Evolutionary conservation across 495 filamentous ascomycete species (phyloP).

Genomic region (Aspergillus sclerotioniger): DNA sequence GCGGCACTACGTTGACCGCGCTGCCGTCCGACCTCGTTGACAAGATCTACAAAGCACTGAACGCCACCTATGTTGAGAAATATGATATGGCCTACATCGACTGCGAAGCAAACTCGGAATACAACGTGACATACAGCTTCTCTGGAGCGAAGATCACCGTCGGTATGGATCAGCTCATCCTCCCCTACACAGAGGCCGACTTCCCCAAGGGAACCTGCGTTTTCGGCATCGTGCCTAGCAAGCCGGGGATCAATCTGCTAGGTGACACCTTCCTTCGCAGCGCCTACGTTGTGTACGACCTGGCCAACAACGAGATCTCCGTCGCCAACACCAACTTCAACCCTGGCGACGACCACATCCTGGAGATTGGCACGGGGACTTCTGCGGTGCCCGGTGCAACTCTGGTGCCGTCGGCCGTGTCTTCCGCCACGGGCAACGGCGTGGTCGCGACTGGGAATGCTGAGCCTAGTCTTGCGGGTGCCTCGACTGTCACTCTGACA

Average conservation of each 20-base stretch:
- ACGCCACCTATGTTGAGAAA: slow-evolving; percentile 56
- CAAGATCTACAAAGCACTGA: slow-evolving; percentile 58
- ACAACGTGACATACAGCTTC: slow-evolving; percentile 67
- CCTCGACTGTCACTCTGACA: neutral
- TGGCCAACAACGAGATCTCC: slow-evolving; percentile 73
- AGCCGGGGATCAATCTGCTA: slow-evolving; percentile 59
- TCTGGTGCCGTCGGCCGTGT: slow-evolving; percentile 57
- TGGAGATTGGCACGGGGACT: slow-evolving; percentile 66
- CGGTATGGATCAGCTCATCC: slow-evolving; percentile 26
- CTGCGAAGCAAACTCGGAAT: slow-evolving; percentile 56
- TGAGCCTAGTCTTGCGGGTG: neutral
- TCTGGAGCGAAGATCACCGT: slow-evolving; percentile 36
- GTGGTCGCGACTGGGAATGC: neutral
- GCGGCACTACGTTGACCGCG: slow-evolving; percentile 71
- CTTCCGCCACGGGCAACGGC: slow-evolving; percentile 22
- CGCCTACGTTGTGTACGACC: slow-evolving; percentile 86
- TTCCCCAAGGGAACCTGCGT: slow-evolving; percentile 46
- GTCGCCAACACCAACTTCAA: slow-evolving; percentile 79
- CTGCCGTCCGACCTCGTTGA: slow-evolving; percentile 64
- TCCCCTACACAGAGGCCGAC: slow-evolving; percentile 6
- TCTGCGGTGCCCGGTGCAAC: slow-evolving; percentile 66
- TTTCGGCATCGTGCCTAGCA: slow-evolving; percentile 65
- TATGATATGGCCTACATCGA: slow-evolving; percentile 53
- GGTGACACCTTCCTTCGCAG: slow-evolving; percentile 89
- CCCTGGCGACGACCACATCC: slow-evolving; percentile 56